These are phyloP conservation scores for Psilocybe sp. DNA, from an alignment of 768 basidiomycete species.

Conservation along the genomic window DNA sequence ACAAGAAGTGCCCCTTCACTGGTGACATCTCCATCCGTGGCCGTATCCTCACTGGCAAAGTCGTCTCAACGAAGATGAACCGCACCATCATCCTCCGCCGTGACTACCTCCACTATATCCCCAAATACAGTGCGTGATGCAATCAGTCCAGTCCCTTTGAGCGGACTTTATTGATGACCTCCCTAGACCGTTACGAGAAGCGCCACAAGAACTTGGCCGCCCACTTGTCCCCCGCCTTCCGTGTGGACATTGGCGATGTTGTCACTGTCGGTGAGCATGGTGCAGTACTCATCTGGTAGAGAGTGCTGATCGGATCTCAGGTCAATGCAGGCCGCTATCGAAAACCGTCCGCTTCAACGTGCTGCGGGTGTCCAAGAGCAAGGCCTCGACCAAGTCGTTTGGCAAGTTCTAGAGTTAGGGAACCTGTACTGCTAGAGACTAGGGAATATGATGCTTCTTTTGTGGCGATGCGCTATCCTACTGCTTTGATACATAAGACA, in stretches of 20 bases:
- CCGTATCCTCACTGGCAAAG: conserved; percentile 96
- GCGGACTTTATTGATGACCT: conserved; percentile 7
- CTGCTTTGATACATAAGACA: conserved; percentile 9
- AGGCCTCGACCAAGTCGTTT: conserved; percentile 88
- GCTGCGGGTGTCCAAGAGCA: conserved; percentile 90
- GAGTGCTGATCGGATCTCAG: conserved; percentile 34
- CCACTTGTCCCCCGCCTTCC: conserved; percentile 98
- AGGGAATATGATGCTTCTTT: conserved; percentile 20
- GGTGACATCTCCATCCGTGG: conserved; percentile 97
- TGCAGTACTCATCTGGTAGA: neutral
- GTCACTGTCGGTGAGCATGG: conserved; percentile 87
- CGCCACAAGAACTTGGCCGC: conserved; percentile 98
- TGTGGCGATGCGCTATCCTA: conserved; percentile 15
- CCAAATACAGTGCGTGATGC: conserved; percentile 87
- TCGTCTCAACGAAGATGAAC: conserved; percentile 99
- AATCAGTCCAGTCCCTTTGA: neutral
- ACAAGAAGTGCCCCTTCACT: conserved; percentile 99
- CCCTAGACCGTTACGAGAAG: conserved; percentile 93
- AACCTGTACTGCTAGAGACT: conserved; percentile 19
- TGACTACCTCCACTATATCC: conserved; percentile 94
- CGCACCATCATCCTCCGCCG: conserved; percentile 96
- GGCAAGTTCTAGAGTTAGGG: conserved; percentile 73
- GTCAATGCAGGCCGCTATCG: conserved; percentile 98
- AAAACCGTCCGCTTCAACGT: conserved; percentile 99
- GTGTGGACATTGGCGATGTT: conserved; percentile 89